Evolutionary conservation across 805 yeast species (phyloP).

Genomic region (Yarrowia porcina): DNA sequence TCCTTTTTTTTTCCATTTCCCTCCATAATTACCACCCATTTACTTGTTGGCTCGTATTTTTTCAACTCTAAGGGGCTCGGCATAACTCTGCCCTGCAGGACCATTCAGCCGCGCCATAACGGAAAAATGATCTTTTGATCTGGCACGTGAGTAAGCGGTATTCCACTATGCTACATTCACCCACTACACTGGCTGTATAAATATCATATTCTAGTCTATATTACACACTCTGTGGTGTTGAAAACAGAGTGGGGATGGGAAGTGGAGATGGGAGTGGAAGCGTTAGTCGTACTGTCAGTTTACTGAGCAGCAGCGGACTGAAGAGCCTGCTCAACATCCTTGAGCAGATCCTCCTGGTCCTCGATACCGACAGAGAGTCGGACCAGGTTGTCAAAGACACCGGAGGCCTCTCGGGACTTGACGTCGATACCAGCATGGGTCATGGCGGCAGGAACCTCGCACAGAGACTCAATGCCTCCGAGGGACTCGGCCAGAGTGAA

Average conservation of each 20-base stretch:
- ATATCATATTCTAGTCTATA: constrained; percentile 18
- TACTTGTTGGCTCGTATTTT: too few relatives aligned
- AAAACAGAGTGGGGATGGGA: constrained; percentile 13
- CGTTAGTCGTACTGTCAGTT: background rate
- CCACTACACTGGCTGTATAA: background rate
- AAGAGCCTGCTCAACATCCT: constrained; percentile 70
- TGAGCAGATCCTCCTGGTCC: constrained; percentile 70
- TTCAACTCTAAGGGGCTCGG: too few relatives aligned
- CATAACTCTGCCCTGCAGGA: too few relatives aligned
- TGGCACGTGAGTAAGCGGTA: too few relatives aligned
- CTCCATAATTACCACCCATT: too few relatives aligned
- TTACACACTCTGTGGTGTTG: constrained; percentile 21
- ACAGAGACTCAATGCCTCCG: constrained; percentile 83
- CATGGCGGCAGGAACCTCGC: constrained; percentile 89
- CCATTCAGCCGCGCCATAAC: too few relatives aligned
- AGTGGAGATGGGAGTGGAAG: background rate
- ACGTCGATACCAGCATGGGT: constrained; percentile 88
- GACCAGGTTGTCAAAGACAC: constrained; percentile 77
- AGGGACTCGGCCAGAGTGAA: constrained; percentile 87
- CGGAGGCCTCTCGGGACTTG: constrained; percentile 71
- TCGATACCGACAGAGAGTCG: constrained; percentile 87
- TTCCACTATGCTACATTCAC: too few relatives aligned
- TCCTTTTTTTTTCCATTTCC: too few relatives aligned
- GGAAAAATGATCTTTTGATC: too few relatives aligned
- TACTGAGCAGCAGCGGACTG: constrained; percentile 30